A percentile compares a stretch with the other conserved stretches of the same genome.
Conservation (phyloP, 495 filamentous ascomycete species). For the Entonaema liquescens region DNA sequence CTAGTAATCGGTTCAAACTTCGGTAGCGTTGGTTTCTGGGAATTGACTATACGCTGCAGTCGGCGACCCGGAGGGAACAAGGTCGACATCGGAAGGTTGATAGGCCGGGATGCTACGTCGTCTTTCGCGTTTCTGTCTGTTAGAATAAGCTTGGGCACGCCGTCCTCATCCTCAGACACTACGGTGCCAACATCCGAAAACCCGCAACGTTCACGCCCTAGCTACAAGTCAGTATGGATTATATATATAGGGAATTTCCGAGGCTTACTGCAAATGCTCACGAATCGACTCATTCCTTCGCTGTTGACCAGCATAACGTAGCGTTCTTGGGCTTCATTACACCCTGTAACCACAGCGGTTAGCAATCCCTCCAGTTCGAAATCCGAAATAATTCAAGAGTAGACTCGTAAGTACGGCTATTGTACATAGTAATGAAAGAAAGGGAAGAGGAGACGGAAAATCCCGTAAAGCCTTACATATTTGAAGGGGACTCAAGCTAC, state of each 20-base stretch:
- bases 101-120: slow-evolving; percentile 69
- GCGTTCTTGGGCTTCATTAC: slow-evolving; percentile 94
- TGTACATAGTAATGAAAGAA: not conserved
- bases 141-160: slow-evolving; percentile 76
- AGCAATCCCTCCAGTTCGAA: not conserved
- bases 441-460: slow-evolving; percentile 5
- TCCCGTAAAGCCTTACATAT: slow-evolving; percentile 20
- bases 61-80: slow-evolving; percentile 92
- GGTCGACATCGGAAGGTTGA: slow-evolving; percentile 89
- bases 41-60: slow-evolving; percentile 80
- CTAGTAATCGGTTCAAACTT: slow-evolving; percentile 70
- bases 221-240: slow-evolving; percentile 38
- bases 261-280: slow-evolving; percentile 73
- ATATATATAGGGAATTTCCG: not conserved
- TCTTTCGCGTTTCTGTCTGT: slow-evolving; percentile 83
- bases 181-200: slow-evolving; percentile 92
- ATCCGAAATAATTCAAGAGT: not conserved
- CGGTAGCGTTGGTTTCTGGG: slow-evolving; percentile 72
- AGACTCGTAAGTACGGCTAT: not conserved
- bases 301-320: slow-evolving; percentile 87
- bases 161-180: slow-evolving; percentile 66
- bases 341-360: slow-evolving; percentile 48
- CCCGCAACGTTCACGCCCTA: slow-evolving; percentile 82
- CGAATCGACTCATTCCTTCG: slow-evolving; percentile 82
- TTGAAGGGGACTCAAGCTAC: slow-evolving; percentile 90